Evolutionary conservation across 1,139 yeast species (phyloP).

Genomic region (Pichia sp.): DNA sequence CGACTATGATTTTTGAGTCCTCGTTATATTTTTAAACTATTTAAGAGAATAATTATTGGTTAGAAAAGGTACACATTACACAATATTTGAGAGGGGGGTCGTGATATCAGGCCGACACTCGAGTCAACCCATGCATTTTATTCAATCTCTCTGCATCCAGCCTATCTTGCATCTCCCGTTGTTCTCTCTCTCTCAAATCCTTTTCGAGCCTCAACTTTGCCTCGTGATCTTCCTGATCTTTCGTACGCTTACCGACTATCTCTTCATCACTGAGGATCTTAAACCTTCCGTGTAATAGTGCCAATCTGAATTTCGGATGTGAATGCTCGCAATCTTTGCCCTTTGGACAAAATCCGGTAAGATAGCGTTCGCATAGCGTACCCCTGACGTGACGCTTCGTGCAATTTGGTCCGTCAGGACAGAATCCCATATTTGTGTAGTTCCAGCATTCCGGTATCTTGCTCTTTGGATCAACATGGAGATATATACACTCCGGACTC

Average conservation of each 20-base stretch:
- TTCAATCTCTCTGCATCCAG: too few species aligned
- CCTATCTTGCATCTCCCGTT: too few species aligned
- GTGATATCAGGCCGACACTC: too few species aligned
- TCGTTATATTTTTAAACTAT: too few species aligned
- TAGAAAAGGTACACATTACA: too few species aligned
- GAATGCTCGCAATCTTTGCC: slow-evolving; percentile 53
- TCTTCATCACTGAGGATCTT: slow-evolving; percentile 44
- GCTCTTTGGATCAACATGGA: slow-evolving; percentile 85
- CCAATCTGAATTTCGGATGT: slow-evolving; percentile 50
- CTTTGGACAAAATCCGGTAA: slow-evolving; percentile 91
- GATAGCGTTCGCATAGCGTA: slow-evolving; percentile 70
- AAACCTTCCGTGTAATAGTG: slow-evolving; percentile 39
- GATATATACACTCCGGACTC: slow-evolving; percentile 87
- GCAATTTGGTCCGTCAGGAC: slow-evolving; percentile 90
- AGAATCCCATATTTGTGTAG: slow-evolving; percentile 73
- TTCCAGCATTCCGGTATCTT: slow-evolving; percentile 83
- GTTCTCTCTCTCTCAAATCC: slow-evolving; percentile 4
- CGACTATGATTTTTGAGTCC: slow-evolving; percentile 24
- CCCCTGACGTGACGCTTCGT: slow-evolving; percentile 74
- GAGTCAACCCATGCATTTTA: too few species aligned
- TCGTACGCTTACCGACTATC: slow-evolving; percentile 22
- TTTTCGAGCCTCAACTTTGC: slow-evolving; percentile 8
- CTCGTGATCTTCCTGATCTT: slow-evolving; percentile 14
- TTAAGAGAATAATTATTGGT: too few species aligned
- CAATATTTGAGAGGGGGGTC: too few species aligned